Evolutionary conservation across 2,329 filamentous ascomycete species (phyloP), one percentile per base, ranked within the genome.

Genomic region (Corniculantispora saksenae): DNA sequence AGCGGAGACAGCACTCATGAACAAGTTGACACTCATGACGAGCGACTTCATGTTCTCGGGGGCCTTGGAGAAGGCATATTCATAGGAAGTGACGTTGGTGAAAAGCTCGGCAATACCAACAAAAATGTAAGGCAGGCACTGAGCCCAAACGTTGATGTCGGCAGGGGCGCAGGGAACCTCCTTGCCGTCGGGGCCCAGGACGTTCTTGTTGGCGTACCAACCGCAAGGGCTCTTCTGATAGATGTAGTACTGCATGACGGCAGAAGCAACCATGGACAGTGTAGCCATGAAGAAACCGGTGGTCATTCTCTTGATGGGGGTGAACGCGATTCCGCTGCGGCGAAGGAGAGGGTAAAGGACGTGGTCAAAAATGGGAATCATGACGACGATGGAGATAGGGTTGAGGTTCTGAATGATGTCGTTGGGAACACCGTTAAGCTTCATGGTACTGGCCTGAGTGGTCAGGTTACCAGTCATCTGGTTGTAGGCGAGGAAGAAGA

Each of bases 41-140:
- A 93, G 82, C 1, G 88, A 91, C 69, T 90, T 89, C 91, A 94
- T 94, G 80, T 92, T 93, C 72, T 85, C 86, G 29, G 91, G 91
- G 0, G 90, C 90, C 77, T 92, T 92, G 74, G 88, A 89, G 80
- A 88, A 93, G 40, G 91, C 91, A 68, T 92, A 92, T 74, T 93
- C 91, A 68, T 91, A 86, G 1, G 87, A 88, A 19, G 83, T 84
- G 66, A 85, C 82, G 71, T 84, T 84, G 68, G 83, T 80, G 69
- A 85, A 81, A 62, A 85, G 83, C 75, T 86, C 83, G 10, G 83
- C 80, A 4, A 84, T 72, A 67, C 82, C 83, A 29, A 83, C 81
- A 29, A 86, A 71, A 68, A 84, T 78, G 72, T 84, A 83, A 23
- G 83, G 81, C 13, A 85, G 75, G 25, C 76, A 81, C 75, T 86